Conservation (phyloP, 1,139 yeast genomes). For the Magnusiomyces suaveolens region DNA sequence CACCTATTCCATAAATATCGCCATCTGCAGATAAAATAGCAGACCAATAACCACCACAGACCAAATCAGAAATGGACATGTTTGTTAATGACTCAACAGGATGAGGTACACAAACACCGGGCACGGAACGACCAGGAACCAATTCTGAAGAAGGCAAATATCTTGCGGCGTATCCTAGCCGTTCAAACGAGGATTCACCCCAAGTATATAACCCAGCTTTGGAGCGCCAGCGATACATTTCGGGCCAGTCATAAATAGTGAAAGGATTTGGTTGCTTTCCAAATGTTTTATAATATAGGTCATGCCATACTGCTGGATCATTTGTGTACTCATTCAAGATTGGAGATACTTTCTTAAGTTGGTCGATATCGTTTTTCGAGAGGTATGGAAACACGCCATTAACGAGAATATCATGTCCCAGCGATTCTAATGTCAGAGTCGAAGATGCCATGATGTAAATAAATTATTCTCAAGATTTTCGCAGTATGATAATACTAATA, state of each 20-base stretch:
- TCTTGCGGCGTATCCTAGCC: conserved; percentile 43
- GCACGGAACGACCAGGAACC: no score
- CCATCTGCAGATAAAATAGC: conserved; percentile 38
- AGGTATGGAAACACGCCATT: conserved; percentile 25
- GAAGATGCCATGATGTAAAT: no score
- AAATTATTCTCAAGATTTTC: no score
- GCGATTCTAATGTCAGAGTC: no score
- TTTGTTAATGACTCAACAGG: neutral
- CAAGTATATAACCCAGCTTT: conserved; percentile 47
- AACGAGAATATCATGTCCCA: conserved; percentile 27
- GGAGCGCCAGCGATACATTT: conserved; percentile 39
- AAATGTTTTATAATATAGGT: conserved; percentile 22
- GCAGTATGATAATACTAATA: no score
- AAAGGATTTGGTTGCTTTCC: conserved; percentile 23
- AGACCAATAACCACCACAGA: conserved; percentile 54
- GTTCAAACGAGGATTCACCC: conserved; percentile 48
- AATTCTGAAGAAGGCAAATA: neutral
- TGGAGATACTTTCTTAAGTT: conserved; percentile 20
- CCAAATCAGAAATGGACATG: neutral
- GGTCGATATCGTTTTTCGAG: conserved; percentile 19
- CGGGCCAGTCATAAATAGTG: conserved; percentile 39
- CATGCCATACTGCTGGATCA: conserved; percentile 28
- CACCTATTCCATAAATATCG: conserved; percentile 23
- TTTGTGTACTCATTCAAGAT: conserved; percentile 16
- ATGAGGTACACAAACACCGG: neutral